A percentile compares a stretch with the other conserved stretches of the same genome.
These are phyloP conservation scores for Neocatenulostroma microsporum DNA, from an alignment of 2,329 filamentous ascomycete genomes.

Conservation along the genomic window DNA sequence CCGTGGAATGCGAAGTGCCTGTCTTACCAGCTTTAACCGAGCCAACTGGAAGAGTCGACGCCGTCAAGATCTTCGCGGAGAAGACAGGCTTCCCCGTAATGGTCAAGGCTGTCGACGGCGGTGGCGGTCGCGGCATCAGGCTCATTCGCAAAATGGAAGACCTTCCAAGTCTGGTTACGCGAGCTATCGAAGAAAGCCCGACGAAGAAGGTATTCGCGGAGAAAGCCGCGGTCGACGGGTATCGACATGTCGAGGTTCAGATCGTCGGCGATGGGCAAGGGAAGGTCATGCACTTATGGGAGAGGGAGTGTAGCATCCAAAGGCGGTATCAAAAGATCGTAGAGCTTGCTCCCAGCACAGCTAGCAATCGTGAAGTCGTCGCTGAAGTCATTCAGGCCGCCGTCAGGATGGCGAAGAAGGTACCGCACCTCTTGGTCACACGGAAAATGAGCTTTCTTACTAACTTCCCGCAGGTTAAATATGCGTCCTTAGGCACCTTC, in stretches of 20 bases:
- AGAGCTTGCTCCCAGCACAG: conserved; percentile 50
- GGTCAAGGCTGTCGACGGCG: conserved; percentile 59
- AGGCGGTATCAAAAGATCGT: conserved; percentile 55
- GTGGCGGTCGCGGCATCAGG: conserved; percentile 54
- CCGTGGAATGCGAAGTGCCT: conserved; percentile 45
- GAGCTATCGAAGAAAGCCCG: conserved; percentile 52
- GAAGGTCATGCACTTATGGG: conserved; percentile 49
- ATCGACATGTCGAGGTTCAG: conserved; percentile 55
- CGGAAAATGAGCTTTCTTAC: conserved; percentile 1
- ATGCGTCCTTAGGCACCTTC: conserved; percentile 55
- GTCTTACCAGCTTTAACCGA: conserved; percentile 42
- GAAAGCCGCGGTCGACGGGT: conserved; percentile 55
- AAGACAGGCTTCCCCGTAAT: conserved; percentile 48
- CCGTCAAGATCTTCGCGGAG: conserved; percentile 52
- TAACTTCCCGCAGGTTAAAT: conserved; percentile 37
- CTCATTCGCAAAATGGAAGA: conserved; percentile 40
- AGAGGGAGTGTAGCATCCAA: conserved; percentile 55
- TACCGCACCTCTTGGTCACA: conserved; percentile 17
- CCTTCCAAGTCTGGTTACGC: conserved; percentile 40
- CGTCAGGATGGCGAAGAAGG: conserved; percentile 43
- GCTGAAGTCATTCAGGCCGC: conserved; percentile 47
- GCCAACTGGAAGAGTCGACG: conserved; percentile 37
- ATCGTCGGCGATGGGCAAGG: conserved; percentile 51
- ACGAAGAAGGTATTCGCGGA: conserved; percentile 52
- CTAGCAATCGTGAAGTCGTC: conserved; percentile 41